These are phyloP conservation scores for Zelopaecilomyces penicillatus DNA, from an alignment of 2,329 filamentous ascomycete species.

Conservation along the genomic window DNA sequence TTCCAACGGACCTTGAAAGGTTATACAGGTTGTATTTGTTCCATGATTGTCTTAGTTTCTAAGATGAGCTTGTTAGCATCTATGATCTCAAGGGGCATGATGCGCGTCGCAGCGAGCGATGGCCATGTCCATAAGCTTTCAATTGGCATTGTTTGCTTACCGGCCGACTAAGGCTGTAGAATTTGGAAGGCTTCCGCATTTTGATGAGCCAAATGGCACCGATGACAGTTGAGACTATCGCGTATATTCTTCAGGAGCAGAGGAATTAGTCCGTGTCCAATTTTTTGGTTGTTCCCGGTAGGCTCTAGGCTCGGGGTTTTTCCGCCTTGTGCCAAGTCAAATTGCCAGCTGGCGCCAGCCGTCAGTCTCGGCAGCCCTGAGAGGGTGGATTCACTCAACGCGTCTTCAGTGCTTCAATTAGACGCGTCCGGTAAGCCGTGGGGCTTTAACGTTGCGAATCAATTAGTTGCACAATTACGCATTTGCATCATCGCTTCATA, in stretches of 20 bases:
- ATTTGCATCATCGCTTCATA: no score
- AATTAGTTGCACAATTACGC: no score
- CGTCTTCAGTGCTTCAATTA: slow-evolving; percentile 11
- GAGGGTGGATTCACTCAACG: slow-evolving; percentile 16
- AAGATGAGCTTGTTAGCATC: slow-evolving; percentile 6
- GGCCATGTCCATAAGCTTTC: no score
- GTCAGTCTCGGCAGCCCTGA: slow-evolving; percentile 2
- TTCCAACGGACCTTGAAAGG: slow-evolving; percentile 40
- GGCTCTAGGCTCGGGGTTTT: no score
- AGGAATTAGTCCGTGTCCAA: slow-evolving; percentile 1
- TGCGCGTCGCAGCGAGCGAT: no score
- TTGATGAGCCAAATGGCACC: slow-evolving; percentile 22
- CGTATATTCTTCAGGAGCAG: slow-evolving; percentile 5
- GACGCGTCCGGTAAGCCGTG: slow-evolving; percentile 5
- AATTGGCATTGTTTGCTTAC: slow-evolving; percentile 38
- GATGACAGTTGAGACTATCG: slow-evolving; percentile 8
- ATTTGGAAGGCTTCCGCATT: slow-evolving; percentile 50
- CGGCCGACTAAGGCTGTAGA: slow-evolving; percentile 57
- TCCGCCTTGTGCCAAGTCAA: no score
- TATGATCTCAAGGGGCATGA: not conserved
- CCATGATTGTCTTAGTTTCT: slow-evolving; percentile 96
- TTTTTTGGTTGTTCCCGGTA: slow-evolving; percentile 5
- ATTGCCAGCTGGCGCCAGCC: no score
- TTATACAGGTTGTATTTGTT: slow-evolving; percentile 97
- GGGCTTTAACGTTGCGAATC: no score